Conservation (phyloP, 441 rosid genomes). For the Euphorbia schlechtendalii region DNA sequence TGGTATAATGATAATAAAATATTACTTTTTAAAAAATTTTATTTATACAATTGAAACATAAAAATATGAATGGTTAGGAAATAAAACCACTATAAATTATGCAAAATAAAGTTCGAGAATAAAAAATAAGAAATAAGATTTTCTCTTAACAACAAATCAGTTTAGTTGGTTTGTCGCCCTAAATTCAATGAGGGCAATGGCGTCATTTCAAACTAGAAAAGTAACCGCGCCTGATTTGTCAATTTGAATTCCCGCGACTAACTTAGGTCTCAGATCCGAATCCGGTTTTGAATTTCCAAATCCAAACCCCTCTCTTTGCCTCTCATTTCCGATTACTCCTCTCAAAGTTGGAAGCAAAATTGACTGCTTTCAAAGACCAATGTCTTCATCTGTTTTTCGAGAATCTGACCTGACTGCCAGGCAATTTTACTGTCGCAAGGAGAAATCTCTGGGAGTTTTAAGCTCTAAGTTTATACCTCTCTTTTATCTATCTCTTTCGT, state of each 20-base stretch:
- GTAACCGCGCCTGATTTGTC: slow-evolving; percentile 19
- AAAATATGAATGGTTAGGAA: no score
- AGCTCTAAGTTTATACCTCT: slow-evolving; percentile 52
- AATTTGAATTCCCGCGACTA: slow-evolving; percentile 35
- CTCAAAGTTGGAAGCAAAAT: not conserved
- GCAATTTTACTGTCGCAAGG: slow-evolving; percentile 61
- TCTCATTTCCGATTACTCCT: not conserved
- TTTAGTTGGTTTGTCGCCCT: no score
- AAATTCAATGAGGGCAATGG: not conserved
- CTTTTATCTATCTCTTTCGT: not conserved
- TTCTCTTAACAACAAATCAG: no score
- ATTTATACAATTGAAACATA: no score
- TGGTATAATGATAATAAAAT: no score
- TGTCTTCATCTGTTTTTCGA: slow-evolving; percentile 26
- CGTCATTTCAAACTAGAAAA: not conserved
- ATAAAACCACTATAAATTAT: no score
- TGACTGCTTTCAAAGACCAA: slow-evolving; percentile 6
- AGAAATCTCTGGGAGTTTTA: slow-evolving; percentile 82
- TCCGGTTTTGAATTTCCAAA: not conserved
- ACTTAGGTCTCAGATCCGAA: slow-evolving; percentile 3
- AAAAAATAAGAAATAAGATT: no score
- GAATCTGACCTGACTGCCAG: slow-evolving; percentile 32
- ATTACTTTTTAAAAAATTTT: no score
- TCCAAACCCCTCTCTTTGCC: no score
- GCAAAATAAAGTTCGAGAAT: no score